Percentiles rank a stretch among this genome's conserved stretches.
Conservation (phyloP, 495 filamentous ascomycete genomes). For the Friedmanniomyces endolithicus region DNA sequence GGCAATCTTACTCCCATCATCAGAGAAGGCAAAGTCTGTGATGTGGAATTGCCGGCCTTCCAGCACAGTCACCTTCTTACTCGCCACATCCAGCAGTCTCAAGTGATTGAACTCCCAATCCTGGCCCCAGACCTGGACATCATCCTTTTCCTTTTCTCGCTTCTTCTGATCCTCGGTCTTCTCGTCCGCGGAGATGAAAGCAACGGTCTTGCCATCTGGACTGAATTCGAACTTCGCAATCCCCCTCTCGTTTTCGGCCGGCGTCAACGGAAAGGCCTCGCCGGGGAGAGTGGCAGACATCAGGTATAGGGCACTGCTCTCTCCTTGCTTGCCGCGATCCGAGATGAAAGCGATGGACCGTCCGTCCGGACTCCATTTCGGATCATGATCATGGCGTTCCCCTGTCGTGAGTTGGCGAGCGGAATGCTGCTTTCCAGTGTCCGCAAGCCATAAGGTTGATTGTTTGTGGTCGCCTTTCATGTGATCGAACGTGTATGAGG, state of each 20-base stretch:
- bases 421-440: slow-evolving; percentile 17
- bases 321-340: slow-evolving; percentile 18
- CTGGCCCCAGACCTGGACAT: slow-evolving; percentile 49
- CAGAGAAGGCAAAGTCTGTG: slow-evolving; percentile 7
- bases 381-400: slow-evolving; percentile 12
- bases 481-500: neutral
- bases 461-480: slow-evolving; percentile 11
- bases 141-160: slow-evolving; percentile 16
- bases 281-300: slow-evolving; percentile 1
- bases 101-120: slow-evolving; percentile 14
- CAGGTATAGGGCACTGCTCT: slow-evolving; percentile 22
- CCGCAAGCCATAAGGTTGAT: slow-evolving; percentile 20
- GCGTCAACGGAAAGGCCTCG: slow-evolving; percentile 12
- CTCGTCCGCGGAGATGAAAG: slow-evolving; percentile 24
- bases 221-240: slow-evolving; percentile 18
- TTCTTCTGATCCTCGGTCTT: slow-evolving; percentile 11
- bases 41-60: slow-evolving; percentile 4
- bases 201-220: slow-evolving; percentile 21
- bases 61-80: slow-evolving; percentile 5
- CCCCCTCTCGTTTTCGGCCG: slow-evolving; percentile 9
- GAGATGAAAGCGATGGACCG: slow-evolving; percentile 22
- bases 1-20: slow-evolving; percentile 7
- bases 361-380: slow-evolving; percentile 18
- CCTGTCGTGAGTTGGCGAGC: slow-evolving; percentile 21
- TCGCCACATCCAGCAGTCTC: slow-evolving; percentile 9